phyloP scores from a whole-genome alignment of 148 eudicot genomes.

The Chenopodium berlandieri region DNA sequence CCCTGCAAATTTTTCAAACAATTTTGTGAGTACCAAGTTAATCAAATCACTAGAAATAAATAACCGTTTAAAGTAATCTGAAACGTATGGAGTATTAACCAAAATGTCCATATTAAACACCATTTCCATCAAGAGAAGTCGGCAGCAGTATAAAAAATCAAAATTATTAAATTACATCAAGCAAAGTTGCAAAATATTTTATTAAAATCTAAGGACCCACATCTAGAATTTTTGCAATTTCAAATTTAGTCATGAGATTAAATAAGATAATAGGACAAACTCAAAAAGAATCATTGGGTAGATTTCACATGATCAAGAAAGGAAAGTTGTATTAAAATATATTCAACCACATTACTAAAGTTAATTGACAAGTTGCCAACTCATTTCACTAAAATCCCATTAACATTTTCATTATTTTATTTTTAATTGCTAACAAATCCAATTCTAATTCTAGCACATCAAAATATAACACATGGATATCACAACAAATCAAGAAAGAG shows the following conservation, averaged over 20 bases:
- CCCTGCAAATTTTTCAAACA: constrained; percentile 50
- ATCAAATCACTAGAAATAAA: not conserved
- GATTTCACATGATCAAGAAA: constrained; percentile 23
- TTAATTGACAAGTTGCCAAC: constrained; percentile 24
- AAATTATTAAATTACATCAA: constrained; percentile 12
- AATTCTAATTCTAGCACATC: not conserved
- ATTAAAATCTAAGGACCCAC: constrained; percentile 21
- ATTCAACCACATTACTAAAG: not conserved
- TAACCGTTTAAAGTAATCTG: not conserved
- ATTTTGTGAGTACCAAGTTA: not conserved
- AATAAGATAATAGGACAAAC: constrained; percentile 15
- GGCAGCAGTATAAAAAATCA: not conserved
- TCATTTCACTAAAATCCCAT: constrained; percentile 3
- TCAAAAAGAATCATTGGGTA: constrained; percentile 17
- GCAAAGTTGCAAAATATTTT: constrained; percentile 1
- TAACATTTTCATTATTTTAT: not conserved
- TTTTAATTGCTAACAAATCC: not conserved
- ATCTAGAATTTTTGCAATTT: constrained; percentile 7
- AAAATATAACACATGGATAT: constrained; percentile 3
- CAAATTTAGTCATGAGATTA: not conserved
- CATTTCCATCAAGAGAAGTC: not conserved
- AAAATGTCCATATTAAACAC: not conserved
- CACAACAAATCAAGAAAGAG: constrained; percentile 17
- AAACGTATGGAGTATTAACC: not conserved
- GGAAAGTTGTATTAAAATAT: constrained; percentile 12